phyloP scores from a whole-genome alignment of 371 early-diverging fungal species.

The Fennellomyces sp. region DNA sequence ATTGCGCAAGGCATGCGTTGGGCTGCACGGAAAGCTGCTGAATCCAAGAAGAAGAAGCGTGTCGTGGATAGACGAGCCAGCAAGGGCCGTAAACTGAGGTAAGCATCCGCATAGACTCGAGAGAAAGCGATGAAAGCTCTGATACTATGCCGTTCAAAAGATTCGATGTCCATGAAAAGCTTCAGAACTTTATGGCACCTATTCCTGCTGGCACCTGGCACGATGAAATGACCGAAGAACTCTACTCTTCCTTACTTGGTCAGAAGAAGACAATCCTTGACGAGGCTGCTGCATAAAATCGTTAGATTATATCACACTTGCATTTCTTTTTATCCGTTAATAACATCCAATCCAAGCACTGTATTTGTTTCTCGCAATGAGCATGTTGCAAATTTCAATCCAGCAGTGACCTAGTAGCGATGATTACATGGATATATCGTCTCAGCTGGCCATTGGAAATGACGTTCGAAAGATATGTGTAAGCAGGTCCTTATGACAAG shows the following conservation, averaged over 20 bases:
- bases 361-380: too few relatives aligned
- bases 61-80: constrained; percentile 78
- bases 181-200: constrained; percentile 96
- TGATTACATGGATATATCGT: too few relatives aligned
- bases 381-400: too few relatives aligned
- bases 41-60: constrained; percentile 67
- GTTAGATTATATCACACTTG: neutral
- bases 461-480: too few relatives aligned
- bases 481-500: too few relatives aligned
- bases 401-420: too few relatives aligned
- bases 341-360: too few relatives aligned
- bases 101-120: too few relatives aligned
- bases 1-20: constrained; percentile 77
- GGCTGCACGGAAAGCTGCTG: constrained; percentile 75
- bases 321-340: neutral
- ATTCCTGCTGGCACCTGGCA: constrained; percentile 88
- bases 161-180: constrained; percentile 93
- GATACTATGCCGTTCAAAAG: constrained; percentile 38
- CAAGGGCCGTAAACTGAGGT: constrained; percentile 89
- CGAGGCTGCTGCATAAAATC: constrained; percentile 11
- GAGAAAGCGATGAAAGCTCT: too few relatives aligned
- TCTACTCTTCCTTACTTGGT: constrained; percentile 86
- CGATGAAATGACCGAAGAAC: constrained; percentile 87
- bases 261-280: constrained; percentile 36
- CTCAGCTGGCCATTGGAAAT: too few relatives aligned